Evolutionary conservation across 306 rosid species (phyloP).

Genomic region (Fragaria ananassa): DNA sequence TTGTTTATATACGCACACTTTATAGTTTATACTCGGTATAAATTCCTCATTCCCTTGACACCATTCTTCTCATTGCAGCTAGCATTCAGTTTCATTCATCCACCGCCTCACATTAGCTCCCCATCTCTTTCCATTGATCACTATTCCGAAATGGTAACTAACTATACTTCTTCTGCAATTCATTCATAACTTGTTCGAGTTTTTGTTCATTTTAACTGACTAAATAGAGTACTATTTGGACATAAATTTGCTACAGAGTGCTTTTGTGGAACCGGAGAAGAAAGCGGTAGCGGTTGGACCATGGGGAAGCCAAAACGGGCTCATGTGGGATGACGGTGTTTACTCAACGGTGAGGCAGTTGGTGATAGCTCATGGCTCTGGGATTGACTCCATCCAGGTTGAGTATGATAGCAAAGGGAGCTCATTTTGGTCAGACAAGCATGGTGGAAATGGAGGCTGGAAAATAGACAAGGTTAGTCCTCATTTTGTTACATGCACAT

Average conservation of each 20-base stretch:
- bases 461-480: conserved; percentile 28
- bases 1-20: background rate
- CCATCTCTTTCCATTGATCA: background rate
- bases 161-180: background rate
- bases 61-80: background rate
- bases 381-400: conserved; percentile 68
- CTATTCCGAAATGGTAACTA: conserved; percentile 3
- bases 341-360: conserved; percentile 63
- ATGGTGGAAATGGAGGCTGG: conserved; percentile 79
- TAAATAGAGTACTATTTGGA: background rate
- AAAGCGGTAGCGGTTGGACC: conserved; percentile 56
- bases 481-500: background rate
- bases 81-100: background rate
- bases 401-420: conserved; percentile 61
- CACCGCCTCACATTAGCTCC: background rate
- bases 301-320: conserved; percentile 70
- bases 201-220: background rate
- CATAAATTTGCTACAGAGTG: conserved; percentile 3
- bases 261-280: conserved; percentile 24
- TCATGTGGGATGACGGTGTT: conserved; percentile 65
- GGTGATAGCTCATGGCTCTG: conserved; percentile 59
- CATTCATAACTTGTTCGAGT: background rate
- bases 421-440: conserved; percentile 67
- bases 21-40: background rate
- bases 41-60: background rate